These are phyloP conservation scores for Penstemon barbatus DNA, from an alignment of 257 asterid species.

Conservation along the genomic window DNA sequence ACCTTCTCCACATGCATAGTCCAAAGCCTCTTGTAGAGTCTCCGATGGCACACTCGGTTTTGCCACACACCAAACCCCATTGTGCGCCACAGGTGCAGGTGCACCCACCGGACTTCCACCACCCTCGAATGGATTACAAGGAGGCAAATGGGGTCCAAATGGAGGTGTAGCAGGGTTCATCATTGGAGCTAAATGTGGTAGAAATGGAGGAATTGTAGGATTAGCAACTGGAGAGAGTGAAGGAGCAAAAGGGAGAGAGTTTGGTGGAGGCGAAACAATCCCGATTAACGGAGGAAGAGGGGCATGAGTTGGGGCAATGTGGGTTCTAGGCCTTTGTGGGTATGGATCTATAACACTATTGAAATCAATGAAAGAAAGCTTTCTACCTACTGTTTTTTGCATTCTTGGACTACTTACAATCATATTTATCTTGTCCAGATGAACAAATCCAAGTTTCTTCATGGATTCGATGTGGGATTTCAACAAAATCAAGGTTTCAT, in stretches of 20 bases:
- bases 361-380: slow-evolving; percentile 47
- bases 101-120: slow-evolving; percentile 41
- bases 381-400: slow-evolving; percentile 43
- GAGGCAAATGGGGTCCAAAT: slow-evolving; percentile 66
- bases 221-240: slow-evolving; percentile 31
- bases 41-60: slow-evolving; percentile 68
- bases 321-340: slow-evolving; percentile 51
- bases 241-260: slow-evolving; percentile 39
- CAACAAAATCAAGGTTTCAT: slow-evolving; percentile 29
- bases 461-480: slow-evolving; percentile 42
- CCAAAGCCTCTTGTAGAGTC: slow-evolving; percentile 72
- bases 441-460: slow-evolving; percentile 39
- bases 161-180: slow-evolving; percentile 51
- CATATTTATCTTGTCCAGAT: slow-evolving; percentile 31
- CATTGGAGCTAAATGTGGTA: slow-evolving; percentile 47
- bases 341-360: slow-evolving; percentile 33
- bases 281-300: slow-evolving; percentile 80
- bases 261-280: slow-evolving; percentile 48
- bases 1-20: slow-evolving; percentile 85
- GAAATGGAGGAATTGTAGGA: slow-evolving; percentile 36
- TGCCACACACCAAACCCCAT: slow-evolving; percentile 53
- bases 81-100: slow-evolving; percentile 34
- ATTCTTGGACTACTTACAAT: slow-evolving; percentile 16
- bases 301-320: slow-evolving; percentile 42
- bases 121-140: slow-evolving; percentile 56